A percentile compares a stretch with the other conserved stretches of the same genome.
Evolutionary conservation across 2,329 filamentous ascomycete genomes (phyloP).

Genomic region (Aspergillus persii): DNA sequence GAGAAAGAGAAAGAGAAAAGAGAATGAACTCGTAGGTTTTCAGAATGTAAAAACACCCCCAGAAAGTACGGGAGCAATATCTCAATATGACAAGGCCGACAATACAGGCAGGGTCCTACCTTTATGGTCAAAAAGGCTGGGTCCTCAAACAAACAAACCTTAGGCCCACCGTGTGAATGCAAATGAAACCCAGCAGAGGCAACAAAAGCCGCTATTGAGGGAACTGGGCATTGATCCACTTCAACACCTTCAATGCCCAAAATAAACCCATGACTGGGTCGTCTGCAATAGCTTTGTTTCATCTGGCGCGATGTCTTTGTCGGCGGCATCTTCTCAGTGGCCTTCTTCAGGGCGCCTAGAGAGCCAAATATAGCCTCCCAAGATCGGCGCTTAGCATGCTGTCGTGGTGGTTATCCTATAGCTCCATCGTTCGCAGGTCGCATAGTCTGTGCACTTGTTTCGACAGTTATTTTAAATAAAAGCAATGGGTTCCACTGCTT

Average conservation of each 20-base stretch:
- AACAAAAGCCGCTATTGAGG: not conserved
- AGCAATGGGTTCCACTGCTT: not conserved
- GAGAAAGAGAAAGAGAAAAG: not conserved
- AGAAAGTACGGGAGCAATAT: not conserved
- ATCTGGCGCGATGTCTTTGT: conserved; percentile 18
- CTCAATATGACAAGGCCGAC: not conserved
- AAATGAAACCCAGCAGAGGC: not conserved
- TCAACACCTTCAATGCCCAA: not conserved
- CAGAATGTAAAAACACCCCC: not conserved
- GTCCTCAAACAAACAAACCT: not conserved
- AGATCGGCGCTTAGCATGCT: conserved; percentile 27
- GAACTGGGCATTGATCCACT: not conserved
- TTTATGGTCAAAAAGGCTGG: conserved; percentile 4
- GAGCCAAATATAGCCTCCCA: conserved; percentile 26
- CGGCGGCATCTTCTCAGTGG: conserved; percentile 12
- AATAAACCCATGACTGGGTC: not conserved
- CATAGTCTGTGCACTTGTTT: not conserved
- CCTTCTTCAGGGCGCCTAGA: conserved; percentile 19
- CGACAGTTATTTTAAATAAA: not conserved
- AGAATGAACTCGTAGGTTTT: not conserved
- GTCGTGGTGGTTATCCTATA: not conserved
- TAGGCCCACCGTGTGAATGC: not conserved
- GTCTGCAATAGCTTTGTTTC: conserved; percentile 21
- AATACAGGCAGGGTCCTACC: not conserved
- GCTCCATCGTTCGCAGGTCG: no score